phyloP scores from a whole-genome alignment of 805 yeast genomes.

The Kodamaea laetipori region DNA sequence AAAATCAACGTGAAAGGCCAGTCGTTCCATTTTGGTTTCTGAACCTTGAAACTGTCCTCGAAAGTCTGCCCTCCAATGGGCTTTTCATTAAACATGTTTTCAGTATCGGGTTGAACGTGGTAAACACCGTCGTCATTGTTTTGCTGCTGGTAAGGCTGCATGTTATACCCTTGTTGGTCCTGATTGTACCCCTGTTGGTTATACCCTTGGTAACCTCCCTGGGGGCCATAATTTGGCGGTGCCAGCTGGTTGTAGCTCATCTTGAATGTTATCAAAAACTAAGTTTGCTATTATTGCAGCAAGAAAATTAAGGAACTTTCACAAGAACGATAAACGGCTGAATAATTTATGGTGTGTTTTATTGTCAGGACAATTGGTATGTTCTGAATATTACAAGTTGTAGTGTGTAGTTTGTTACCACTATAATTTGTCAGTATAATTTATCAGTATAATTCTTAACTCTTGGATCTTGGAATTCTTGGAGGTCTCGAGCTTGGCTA shows the following conservation, averaged over 20 bases:
- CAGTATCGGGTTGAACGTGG: slow-evolving; percentile 31
- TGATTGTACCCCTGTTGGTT: neutral
- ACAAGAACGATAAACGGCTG: neutral
- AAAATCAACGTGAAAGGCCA: slow-evolving; percentile 65
- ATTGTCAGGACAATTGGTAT: no score
- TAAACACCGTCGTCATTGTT: slow-evolving; percentile 5
- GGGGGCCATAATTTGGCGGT: neutral
- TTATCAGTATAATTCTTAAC: no score
- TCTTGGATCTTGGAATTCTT: no score
- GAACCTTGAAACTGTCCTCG: slow-evolving; percentile 69
- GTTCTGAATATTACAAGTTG: no score
- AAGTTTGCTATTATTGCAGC: neutral
- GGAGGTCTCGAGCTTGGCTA: no score
- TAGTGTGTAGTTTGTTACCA: no score
- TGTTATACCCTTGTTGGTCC: slow-evolving; percentile 1
- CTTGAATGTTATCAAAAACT: neutral
- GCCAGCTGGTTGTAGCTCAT: neutral
- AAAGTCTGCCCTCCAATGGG: slow-evolving; percentile 45
- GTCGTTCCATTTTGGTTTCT: slow-evolving; percentile 67
- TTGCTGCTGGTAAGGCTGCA: neutral
- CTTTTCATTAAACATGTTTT: slow-evolving; percentile 32
- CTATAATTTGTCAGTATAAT: no score
- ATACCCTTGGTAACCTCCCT: neutral
- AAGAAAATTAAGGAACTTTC: no score
- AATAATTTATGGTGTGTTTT: no score